Evolutionary conservation across 1,284 basidiomycete species (phyloP).

Genomic region (Puccinia triticina): DNA sequence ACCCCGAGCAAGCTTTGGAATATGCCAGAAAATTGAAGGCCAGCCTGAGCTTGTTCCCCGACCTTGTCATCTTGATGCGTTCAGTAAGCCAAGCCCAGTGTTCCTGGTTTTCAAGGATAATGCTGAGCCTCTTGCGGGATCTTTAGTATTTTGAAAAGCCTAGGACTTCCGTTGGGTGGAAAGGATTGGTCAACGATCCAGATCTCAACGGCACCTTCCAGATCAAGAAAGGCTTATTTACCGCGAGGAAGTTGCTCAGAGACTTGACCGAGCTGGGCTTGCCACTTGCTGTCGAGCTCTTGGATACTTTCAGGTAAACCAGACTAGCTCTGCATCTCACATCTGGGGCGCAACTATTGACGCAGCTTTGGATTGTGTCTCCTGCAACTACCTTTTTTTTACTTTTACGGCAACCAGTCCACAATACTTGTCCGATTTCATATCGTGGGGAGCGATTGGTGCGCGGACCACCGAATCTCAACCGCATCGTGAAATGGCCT

Average conservation of each 20-base stretch:
- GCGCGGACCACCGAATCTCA: slow-evolving; percentile 77
- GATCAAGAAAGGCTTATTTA: slow-evolving; percentile 91
- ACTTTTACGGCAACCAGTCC: slow-evolving; percentile 54
- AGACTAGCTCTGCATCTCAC: slow-evolving; percentile 64
- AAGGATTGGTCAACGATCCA: slow-evolving; percentile 72
- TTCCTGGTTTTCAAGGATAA: background rate
- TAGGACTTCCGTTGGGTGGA: slow-evolving; percentile 75
- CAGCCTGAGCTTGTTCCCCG: slow-evolving; percentile 68
- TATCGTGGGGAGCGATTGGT: slow-evolving; percentile 96
- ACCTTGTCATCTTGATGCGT: slow-evolving; percentile 90
- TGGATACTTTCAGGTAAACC: slow-evolving; percentile 66
- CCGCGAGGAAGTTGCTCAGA: slow-evolving; percentile 82
- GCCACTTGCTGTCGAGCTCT: slow-evolving; percentile 92
- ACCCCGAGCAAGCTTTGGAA: slow-evolving; percentile 69
- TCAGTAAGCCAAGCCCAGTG: slow-evolving; percentile 70
- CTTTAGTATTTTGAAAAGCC: slow-evolving; percentile 65
- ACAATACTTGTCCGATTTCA: slow-evolving; percentile 69
- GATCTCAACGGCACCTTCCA: slow-evolving; percentile 90
- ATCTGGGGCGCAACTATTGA: slow-evolving; percentile 61
- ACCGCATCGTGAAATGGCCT: slow-evolving; percentile 62
- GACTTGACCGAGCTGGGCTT: slow-evolving; percentile 85
- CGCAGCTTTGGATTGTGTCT: background rate
- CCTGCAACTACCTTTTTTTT: slow-evolving; percentile 13
- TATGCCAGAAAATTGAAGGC: slow-evolving; percentile 78
- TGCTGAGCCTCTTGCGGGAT: background rate